These are phyloP conservation scores for Pseudocercospora cruenta DNA, from an alignment of 2,329 filamentous ascomycete genomes.

Conservation along the genomic window DNA sequence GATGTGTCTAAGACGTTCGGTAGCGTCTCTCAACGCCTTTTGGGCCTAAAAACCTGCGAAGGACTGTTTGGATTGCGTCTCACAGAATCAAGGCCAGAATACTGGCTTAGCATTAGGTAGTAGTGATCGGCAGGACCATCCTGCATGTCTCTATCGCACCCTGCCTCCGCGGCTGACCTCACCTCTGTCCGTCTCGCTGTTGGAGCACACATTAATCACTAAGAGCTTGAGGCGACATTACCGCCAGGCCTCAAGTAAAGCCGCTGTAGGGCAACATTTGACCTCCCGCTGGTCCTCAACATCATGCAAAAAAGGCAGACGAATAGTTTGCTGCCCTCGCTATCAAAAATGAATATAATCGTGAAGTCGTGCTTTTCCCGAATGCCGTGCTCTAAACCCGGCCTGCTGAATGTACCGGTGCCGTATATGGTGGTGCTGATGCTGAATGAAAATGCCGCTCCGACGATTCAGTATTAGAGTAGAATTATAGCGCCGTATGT, in stretches of 20 bases:
- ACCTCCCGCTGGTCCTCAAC: background rate
- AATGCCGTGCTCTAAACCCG: background rate
- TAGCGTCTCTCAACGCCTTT: no score
- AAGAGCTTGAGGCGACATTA: background rate
- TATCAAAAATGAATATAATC: background rate
- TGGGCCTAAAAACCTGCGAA: no score
- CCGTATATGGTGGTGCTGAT: background rate
- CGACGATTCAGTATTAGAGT: background rate
- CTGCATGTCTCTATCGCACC: background rate
- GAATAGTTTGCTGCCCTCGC: background rate
- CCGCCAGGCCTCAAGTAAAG: background rate
- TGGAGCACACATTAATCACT: background rate
- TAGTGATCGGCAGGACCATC: background rate
- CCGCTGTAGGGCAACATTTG: background rate
- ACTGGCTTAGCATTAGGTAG: background rate
- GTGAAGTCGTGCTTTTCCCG: background rate
- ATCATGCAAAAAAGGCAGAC: background rate
- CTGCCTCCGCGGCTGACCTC: background rate
- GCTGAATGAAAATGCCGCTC: background rate
- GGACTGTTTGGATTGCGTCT: no score
- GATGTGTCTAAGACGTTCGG: no score
- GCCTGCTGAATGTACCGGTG: background rate
- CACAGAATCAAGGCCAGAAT: background rate
- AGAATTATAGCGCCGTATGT: background rate
- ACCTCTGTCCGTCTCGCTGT: background rate